Percentiles rank a stretch among this genome's conserved stretches.
Conservation (phyloP, 2,329 filamentous ascomycete genomes). For the Diaporthe sp. region DNA sequence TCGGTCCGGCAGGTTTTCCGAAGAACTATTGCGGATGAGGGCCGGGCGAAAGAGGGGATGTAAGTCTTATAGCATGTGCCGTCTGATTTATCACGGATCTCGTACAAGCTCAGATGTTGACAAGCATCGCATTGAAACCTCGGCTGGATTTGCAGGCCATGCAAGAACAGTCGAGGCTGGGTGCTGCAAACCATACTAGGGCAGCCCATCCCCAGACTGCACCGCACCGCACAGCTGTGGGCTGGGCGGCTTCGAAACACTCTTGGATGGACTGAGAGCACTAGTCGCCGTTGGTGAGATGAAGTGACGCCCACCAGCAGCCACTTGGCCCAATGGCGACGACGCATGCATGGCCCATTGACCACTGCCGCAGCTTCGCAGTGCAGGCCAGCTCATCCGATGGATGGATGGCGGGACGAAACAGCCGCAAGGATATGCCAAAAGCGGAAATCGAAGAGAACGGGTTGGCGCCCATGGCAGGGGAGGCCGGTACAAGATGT, state of each 20-base stretch:
- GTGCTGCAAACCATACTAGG: not conserved
- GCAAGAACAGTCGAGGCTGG: conserved; percentile 6
- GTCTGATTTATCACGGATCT: conserved; percentile 21
- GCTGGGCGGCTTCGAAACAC: conserved; percentile 14
- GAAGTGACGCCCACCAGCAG: conserved; percentile 4
- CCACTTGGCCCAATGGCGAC: conserved; percentile 13
- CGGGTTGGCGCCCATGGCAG: not conserved
- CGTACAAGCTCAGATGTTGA: conserved; percentile 30
- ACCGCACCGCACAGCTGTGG: conserved; percentile 5
- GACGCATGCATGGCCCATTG: not conserved
- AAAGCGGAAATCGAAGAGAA: conserved; percentile 24
- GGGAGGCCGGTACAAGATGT: not conserved
- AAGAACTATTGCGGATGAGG: not conserved
- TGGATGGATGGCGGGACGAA: conserved; percentile 19
- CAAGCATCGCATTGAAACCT: conserved; percentile 26
- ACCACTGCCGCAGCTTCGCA: conserved; percentile 11
- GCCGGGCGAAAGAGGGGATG: conserved; percentile 16
- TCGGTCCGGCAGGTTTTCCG: conserved; percentile 27
- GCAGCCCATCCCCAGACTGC: not conserved
- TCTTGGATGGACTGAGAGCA: not conserved
- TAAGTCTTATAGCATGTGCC: conserved; percentile 30
- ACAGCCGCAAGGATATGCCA: conserved; percentile 29
- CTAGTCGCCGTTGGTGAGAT: conserved; percentile 23
- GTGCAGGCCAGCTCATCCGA: conserved; percentile 15
- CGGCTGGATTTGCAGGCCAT: conserved; percentile 19